These are phyloP conservation scores for Blastomyces silverae DNA, from an alignment of 2,329 filamentous ascomycete genomes.

Conservation along the genomic window DNA sequence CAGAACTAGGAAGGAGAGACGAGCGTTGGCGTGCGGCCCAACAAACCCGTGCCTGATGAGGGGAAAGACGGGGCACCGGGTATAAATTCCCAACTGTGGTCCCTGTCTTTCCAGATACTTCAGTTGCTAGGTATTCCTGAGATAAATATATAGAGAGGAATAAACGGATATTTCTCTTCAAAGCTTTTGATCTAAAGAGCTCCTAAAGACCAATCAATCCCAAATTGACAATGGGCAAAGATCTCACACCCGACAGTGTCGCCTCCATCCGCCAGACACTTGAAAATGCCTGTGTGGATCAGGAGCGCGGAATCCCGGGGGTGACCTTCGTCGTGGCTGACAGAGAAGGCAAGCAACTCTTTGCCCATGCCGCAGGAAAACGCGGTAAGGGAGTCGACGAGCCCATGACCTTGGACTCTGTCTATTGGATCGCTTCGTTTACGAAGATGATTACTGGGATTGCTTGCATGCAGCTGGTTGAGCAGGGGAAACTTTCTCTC, in stretches of 20 bases:
- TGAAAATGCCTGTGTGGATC: slow-evolving; percentile 28
- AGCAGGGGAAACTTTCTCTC: slow-evolving; percentile 38
- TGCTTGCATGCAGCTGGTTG: slow-evolving; percentile 45
- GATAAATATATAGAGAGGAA: not conserved
- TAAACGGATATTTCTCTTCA: not conserved
- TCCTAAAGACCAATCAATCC: not conserved
- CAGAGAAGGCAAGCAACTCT: slow-evolving; percentile 44
- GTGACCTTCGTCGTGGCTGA: slow-evolving; percentile 44
- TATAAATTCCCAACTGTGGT: not conserved
- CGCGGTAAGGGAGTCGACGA: slow-evolving; percentile 41
- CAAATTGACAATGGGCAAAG: slow-evolving; percentile 14
- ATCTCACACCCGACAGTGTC: slow-evolving; percentile 15
- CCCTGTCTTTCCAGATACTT: not conserved
- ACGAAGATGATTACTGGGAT: slow-evolving; percentile 43
- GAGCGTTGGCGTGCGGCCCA: not conserved
- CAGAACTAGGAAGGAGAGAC: not conserved
- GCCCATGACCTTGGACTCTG: slow-evolving; percentile 53
- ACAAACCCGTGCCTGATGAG: not conserved
- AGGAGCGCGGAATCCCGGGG: slow-evolving; percentile 41
- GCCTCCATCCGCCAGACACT: slow-evolving; percentile 15
- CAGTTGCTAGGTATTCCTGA: not conserved
- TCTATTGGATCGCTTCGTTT: slow-evolving; percentile 54
- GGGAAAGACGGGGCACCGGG: not conserved
- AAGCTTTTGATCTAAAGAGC: not conserved
- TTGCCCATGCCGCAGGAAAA: slow-evolving; percentile 46